Base-by-base conservation (phyloP, 331 rosid species). In the Erythrophleum ivorense region DNA sequence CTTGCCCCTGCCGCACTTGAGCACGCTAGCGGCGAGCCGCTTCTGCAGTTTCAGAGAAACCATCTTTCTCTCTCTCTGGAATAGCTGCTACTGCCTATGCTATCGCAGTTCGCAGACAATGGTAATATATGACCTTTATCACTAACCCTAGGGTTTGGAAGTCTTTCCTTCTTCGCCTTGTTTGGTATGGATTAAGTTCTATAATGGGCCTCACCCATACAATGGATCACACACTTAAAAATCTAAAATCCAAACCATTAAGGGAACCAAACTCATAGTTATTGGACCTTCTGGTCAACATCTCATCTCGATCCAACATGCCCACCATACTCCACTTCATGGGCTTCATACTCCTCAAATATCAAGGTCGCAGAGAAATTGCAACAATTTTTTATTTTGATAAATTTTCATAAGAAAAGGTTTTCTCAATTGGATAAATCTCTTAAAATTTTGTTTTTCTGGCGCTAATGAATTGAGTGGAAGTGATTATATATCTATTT, bases 31-130 rank as follows among this genome's bases (percentile, higher is more conserved):
- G 48, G 97, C 82, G 7, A 92, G 91, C 73, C 97, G 87, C 86
- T 92, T 92, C 88, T 92, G 97, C 15, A 92, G 90, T 81, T 92
- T 92, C 68, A 92, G 91, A n/a, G 97, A 93, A 53, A 93, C 97
- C 97, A 93, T 93, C 50, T 73, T 85, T 31, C 53, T 6, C 53
- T 6, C 53, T 5, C 4, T 4, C 55, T 33, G 7, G 10, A 9
- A 21, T 11, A 45, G 29, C 38, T 19, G 54, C 59, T 19, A 36
- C 59, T 0, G 21, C 45, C 11, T 6, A 63, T 15, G 45, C 45
- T 2, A 11, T 0, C 3, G 3, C 2, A 0, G n/a, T 14, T n/a
- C 0, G 18, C 41, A 1, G 58, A 46, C 6, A 40, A 71, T 21
- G 41, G 12, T 7, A 5, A 46, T 69, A 46, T 70, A 70, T 43